These are phyloP conservation scores for Paecilomyces fulvus DNA, from an alignment of 2,329 filamentous ascomycete species.

Conservation along the genomic window DNA sequence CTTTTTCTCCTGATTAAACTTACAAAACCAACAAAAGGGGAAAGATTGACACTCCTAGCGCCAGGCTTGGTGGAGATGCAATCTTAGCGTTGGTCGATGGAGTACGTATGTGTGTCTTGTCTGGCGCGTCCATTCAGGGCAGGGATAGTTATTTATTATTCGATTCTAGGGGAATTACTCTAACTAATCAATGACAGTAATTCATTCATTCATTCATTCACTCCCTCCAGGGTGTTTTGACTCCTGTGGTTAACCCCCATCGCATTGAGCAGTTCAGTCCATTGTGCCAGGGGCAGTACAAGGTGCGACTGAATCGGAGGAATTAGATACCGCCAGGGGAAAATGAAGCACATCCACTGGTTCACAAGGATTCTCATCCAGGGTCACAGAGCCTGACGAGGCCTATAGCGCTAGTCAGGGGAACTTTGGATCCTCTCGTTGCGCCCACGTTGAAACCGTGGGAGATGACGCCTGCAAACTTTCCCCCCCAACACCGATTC, in stretches of 20 bases:
- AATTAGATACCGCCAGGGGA: background rate
- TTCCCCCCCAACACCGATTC: background rate
- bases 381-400: background rate
- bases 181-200: background rate
- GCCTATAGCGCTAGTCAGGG: background rate
- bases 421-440: background rate
- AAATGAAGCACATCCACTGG: background rate
- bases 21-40: background rate
- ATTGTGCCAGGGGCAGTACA: background rate
- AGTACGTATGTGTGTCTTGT: background rate
- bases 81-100: background rate
- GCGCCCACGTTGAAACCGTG: background rate
- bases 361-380: background rate
- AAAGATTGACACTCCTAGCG: background rate
- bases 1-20: background rate
- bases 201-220: background rate
- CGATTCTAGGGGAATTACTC: too few species aligned
- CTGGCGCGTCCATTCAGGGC: background rate
- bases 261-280: background rate
- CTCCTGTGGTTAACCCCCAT: too few species aligned
- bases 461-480: background rate
- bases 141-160: too few species aligned
- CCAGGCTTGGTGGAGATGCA: background rate
- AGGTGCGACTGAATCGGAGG: background rate
- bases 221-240: background rate